These are phyloP conservation scores for Pouteria glomerata DNA, from an alignment of 148 eudicot genomes.

Conservation along the genomic window DNA sequence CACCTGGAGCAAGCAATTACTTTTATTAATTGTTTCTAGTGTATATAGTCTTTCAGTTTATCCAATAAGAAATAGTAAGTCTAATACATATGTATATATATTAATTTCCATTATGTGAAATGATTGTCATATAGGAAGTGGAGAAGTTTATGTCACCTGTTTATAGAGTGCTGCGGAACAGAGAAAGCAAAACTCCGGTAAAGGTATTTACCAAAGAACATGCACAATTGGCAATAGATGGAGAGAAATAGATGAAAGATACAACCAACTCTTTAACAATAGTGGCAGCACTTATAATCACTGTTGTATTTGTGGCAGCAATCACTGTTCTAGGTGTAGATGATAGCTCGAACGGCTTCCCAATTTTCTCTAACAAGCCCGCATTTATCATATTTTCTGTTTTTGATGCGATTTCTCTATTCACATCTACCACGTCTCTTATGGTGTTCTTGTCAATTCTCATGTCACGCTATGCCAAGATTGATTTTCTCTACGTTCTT, in stretches of 20 bases:
- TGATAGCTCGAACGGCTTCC: not conserved
- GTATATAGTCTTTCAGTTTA: too few species aligned
- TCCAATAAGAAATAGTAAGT: too few species aligned
- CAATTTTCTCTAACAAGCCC: constrained; percentile 2
- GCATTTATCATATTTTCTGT: constrained; percentile 10
- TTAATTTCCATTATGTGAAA: too few species aligned
- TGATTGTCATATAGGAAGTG: constrained; percentile 3
- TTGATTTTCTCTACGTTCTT: constrained; percentile 12
- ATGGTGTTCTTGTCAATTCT: constrained; percentile 20
- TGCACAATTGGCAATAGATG: constrained; percentile 4
- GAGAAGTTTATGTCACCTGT: constrained; percentile 5
- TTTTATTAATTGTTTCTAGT: too few species aligned
- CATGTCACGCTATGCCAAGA: constrained; percentile 17
- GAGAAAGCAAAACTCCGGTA: not conserved
- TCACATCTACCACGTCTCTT: constrained; percentile 15
- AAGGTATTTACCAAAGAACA: constrained; percentile 16
- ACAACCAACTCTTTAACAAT: constrained; percentile 13
- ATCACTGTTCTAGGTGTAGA: constrained; percentile 19
- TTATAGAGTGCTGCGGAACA: not conserved
- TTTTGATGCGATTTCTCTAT: constrained; percentile 12
- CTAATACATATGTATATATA: too few species aligned
- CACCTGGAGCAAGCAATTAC: too few species aligned
- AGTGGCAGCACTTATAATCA: constrained; percentile 20
- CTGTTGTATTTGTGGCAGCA: constrained; percentile 19
- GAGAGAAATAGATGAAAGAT: constrained; percentile 25